Conservation (phyloP, 2,329 filamentous ascomycete species). For the Tolypocladium cylindrosporum region DNA sequence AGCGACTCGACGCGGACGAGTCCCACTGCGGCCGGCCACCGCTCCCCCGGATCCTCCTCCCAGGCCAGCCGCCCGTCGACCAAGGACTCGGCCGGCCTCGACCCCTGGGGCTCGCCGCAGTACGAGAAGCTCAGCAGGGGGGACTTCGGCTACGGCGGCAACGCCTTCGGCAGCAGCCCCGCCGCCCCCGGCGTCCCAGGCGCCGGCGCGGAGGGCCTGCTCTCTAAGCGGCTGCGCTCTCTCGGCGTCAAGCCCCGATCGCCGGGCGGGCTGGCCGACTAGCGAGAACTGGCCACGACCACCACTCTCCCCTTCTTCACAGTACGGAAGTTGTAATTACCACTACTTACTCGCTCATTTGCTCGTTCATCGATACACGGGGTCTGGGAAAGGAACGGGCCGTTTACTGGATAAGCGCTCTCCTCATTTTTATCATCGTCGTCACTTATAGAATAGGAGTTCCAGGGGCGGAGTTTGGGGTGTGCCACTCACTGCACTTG, state of each 20-base stretch:
- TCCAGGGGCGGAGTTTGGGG: background rate
- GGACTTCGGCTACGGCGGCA: conserved; percentile 52
- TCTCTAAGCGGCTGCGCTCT: conserved; percentile 59
- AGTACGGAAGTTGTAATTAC: background rate
- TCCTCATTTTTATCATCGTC: background rate
- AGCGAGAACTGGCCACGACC: background rate
- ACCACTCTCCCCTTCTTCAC: background rate
- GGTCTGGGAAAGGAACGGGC: background rate
- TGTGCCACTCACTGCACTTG: background rate
- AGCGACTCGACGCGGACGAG: conserved; percentile 17
- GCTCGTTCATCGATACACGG: background rate
- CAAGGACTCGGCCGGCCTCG: conserved; percentile 21
- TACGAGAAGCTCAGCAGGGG: conserved; percentile 63
- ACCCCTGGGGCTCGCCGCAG: conserved; percentile 17
- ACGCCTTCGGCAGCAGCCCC: conserved; percentile 28
- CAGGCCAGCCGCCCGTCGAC: conserved; percentile 23
- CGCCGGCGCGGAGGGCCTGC: conserved; percentile 44
- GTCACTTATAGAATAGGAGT: background rate
- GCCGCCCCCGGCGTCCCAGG: conserved; percentile 25
- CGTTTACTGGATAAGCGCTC: background rate
- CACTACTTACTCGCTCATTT: background rate
- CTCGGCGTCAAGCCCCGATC: conserved; percentile 37
- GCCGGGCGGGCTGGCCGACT: conserved; percentile 2
- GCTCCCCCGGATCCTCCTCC: conserved; percentile 17
- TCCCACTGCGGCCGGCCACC: conserved; percentile 9